phyloP scores from a whole-genome alignment of 371 early-diverging fungal species.

The Batkoa obscura region DNA sequence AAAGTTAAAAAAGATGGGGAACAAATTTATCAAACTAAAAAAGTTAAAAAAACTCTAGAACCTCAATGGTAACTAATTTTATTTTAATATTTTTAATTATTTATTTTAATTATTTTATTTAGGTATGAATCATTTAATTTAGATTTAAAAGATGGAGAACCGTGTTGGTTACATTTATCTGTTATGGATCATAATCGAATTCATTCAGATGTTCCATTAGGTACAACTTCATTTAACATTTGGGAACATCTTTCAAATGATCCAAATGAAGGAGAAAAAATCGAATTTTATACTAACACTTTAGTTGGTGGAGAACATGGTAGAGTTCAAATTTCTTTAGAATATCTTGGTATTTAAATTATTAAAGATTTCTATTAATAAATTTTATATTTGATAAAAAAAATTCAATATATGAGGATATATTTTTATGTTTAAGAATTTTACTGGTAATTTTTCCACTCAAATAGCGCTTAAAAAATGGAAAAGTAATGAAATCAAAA shows the following conservation, averaged over 20 bases:
- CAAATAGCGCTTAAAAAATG: too few species aligned
- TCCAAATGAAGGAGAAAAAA: background rate
- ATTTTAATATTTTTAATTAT: background rate
- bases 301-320: constrained; percentile 4
- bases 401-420: too few species aligned
- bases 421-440: too few species aligned
- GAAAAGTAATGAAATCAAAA: too few species aligned
- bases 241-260: constrained; percentile 22
- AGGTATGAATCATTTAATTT: constrained; percentile 1
- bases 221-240: constrained; percentile 23
- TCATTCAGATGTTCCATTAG: constrained; percentile 33
- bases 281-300: background rate
- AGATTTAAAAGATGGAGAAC: constrained; percentile 11
- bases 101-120: background rate
- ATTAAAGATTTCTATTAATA: too few species aligned
- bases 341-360: too few species aligned
- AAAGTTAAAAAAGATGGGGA: constrained; percentile 51
- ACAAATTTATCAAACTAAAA: constrained; percentile 53
- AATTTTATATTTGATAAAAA: too few species aligned
- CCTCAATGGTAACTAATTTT: constrained; percentile 29
- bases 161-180: constrained; percentile 20
- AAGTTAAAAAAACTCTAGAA: constrained; percentile 54
- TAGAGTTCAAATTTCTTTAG: background rate
- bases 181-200: constrained; percentile 42
- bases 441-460: too few species aligned